Base-by-base conservation (phyloP, 768 basidiomycete species). In the Suillus placidus region DNA sequence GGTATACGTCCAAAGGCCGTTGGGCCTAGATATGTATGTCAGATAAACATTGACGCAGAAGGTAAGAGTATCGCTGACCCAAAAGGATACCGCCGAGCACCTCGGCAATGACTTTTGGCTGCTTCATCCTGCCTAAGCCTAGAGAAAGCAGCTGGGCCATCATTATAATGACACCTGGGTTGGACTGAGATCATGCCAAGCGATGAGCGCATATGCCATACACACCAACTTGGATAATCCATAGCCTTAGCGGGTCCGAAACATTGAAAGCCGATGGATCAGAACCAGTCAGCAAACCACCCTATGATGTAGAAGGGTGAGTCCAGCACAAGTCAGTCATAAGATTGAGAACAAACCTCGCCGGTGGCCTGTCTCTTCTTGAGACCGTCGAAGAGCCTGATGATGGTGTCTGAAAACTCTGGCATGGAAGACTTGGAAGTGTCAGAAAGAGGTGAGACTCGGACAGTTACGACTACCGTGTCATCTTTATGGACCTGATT, bases 91-190 rank as follows among this genome's bases (percentile, higher is more conserved):
- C 97, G 0, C 90, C 94, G 63, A 98, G 86, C 66, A 97, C 91
- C 75, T 98, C 96, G 49, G 95, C 88, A 61, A 97, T 94, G 66
- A 98, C 96, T n/a, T 89, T 83, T 2, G 97, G 97, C 72, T 98
- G 96, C 40, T 87, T 88, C 42, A 97, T 87, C 63, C 83, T 88
- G 9, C 80, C 76, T 26, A 97, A 81, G 60, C 85, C 64, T 23
- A 92, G 76, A 0, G 87, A 83, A 12, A 98, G 86, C 6, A 91
- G 65, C 72, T 95, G 92, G 43, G 88, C 87, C 83, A 95, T 88
- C 64, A 97, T 83, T 79, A 99, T 95, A 69, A 98, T 86, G 58
- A 90, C 51, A 4, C 76, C 90, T 87, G 76, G 49, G 38, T 18
- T 6, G 56, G 37, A 49, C 54, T 71, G 32, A 69, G 66, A 10